phyloP scores from a whole-genome alignment of 371 early-diverging fungal species.

The Lichtheimia ornata region DNA sequence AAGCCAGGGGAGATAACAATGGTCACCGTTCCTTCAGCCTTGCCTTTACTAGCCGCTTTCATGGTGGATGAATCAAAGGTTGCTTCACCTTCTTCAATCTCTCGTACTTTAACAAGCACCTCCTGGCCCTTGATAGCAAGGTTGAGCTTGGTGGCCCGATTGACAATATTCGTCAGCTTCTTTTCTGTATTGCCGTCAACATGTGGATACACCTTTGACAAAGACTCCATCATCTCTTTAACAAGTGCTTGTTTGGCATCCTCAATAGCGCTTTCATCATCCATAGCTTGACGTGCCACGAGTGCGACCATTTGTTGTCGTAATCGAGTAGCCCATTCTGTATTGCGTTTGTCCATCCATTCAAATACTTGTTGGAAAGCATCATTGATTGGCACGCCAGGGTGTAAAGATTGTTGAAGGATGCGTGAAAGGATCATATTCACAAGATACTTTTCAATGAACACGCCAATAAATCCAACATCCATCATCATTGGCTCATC shows the following conservation, averaged over 20 bases:
- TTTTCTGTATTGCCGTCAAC: constrained; percentile 12
- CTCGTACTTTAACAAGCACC: constrained; percentile 2
- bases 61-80: constrained; percentile 15
- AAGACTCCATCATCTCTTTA: constrained; percentile 25
- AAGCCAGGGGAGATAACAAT: constrained; percentile 24
- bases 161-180: constrained; percentile 39
- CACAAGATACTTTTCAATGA: constrained; percentile 29
- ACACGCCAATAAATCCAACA: constrained; percentile 19
- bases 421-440: constrained; percentile 24
- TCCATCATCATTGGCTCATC: constrained; percentile 13
- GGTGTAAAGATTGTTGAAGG: constrained; percentile 28
- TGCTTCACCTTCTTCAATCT: constrained; percentile 14
- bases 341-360: constrained; percentile 33
- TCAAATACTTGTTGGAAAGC: constrained; percentile 29
- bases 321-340: constrained; percentile 38
- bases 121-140: constrained; percentile 39
- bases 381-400: constrained; percentile 32
- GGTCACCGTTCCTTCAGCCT: constrained; percentile 20
- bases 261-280: constrained; percentile 15
- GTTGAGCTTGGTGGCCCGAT: constrained; percentile 24
- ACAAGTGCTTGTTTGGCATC: constrained; percentile 21
- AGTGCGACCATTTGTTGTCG: constrained; percentile 38
- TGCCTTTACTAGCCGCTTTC: constrained; percentile 31
- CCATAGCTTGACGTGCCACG: constrained; percentile 26
- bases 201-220: constrained; percentile 10